Base-by-base conservation (phyloP, 192 early-diverging fungal species). In the Ambispora gerdemannii region DNA sequence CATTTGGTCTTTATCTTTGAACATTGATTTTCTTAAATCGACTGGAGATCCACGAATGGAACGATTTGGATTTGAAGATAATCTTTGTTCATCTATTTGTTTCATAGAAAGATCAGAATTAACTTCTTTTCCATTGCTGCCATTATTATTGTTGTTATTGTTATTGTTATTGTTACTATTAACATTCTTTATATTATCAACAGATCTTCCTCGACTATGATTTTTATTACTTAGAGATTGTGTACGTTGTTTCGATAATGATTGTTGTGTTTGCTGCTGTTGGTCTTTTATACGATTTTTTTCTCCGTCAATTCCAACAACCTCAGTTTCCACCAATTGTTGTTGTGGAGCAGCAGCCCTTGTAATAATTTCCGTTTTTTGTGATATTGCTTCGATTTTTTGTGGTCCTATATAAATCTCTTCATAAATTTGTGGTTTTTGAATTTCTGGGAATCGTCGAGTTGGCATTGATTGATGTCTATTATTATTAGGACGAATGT, bases 1-100 rank as follows among this genome's bases (percentile, higher is more conserved):
- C 31, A 30, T 24, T 38, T 65, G 55, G 13, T 58, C 55, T 25
- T 58, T 58, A 1, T 58, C 63, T 50, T 65, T 65, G 34, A 33
- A 49, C 8, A 65, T 65, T 11, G 34, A 49, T 65, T 65, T 65
- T 50, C 63, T n/a, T 7, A 65, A 28, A 49, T 65, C 63, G 24
- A 22, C 47, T 19, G 13, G 24, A 38, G 63, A 65, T 22, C 63
- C 63, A 19, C 30, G 24, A 60, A 30, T 60, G n/a, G 31, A 60
- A 19, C 13, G 24, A 60, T 30, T 17, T 4, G 3, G n/a, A 32
- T 25, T 19, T 33, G 25, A 15, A 60, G 31, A 60, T 31, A 25
- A 31, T 25, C 11, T 0, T 60, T 30, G 58, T 30, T 60, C 31
- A 60, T 31, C 11, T 8, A 30, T 15, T 59, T 59, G 35, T 64